A percentile compares a stretch with the other conserved stretches of the same genome.
Evolutionary conservation across 2,329 filamentous ascomycete species (phyloP).

Genomic region (Colletotrichum truncatum): DNA sequence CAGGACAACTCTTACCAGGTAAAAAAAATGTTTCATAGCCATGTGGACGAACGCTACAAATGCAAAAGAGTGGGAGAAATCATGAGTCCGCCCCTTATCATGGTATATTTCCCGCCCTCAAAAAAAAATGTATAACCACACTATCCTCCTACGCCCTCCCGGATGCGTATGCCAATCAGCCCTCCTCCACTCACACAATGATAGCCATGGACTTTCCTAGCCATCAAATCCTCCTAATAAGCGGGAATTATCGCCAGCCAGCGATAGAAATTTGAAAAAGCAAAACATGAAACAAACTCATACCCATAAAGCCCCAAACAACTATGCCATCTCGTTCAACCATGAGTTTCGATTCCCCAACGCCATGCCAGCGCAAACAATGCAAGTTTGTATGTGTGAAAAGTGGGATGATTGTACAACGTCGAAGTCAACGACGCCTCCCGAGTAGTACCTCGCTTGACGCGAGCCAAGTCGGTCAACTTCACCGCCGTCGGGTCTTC

Average conservation of each 20-base stretch:
- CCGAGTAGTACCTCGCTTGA: neutral
- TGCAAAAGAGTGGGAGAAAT: no score
- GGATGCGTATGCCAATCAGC: neutral
- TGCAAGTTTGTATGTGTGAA: conserved; percentile 16
- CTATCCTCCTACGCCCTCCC: neutral
- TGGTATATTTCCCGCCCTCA: neutral
- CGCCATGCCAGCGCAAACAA: conserved; percentile 28
- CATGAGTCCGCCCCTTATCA: no score
- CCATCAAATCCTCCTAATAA: neutral
- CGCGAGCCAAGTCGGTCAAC: neutral
- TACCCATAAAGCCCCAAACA: neutral
- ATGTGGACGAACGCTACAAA: no score
- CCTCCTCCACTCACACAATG: neutral
- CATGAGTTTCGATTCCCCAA: conserved; percentile 15
- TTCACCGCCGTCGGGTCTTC: neutral
- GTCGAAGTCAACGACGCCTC: neutral
- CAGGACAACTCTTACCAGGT: no score
- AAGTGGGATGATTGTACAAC: neutral
- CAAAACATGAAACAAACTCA: neutral
- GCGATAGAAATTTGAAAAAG: neutral
- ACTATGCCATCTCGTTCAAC: conserved; percentile 11
- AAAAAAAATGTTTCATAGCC: no score
- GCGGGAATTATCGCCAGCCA: neutral
- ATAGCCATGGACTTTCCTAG: neutral
- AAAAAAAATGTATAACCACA: neutral